Evolutionary conservation across 805 yeast genomes (phyloP).

Genomic region (Wickerhamomyces queroliae): DNA sequence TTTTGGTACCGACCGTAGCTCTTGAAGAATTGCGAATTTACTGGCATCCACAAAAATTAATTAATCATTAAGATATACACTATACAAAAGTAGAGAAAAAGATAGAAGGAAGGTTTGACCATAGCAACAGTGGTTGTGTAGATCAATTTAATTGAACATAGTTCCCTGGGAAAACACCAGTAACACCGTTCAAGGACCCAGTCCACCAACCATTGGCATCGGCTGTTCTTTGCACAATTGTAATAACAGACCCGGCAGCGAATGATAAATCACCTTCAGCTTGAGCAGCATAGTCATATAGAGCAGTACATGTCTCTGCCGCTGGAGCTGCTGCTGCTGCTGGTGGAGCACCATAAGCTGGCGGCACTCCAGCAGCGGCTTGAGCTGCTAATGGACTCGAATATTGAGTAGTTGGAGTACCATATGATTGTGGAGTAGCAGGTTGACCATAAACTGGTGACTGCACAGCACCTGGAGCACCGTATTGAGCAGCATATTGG

Average conservation of each 20-base stretch:
- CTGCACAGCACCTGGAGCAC: slow-evolving; percentile 21
- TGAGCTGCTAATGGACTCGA: background rate
- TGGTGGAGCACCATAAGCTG: slow-evolving; percentile 27
- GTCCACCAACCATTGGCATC: slow-evolving; percentile 99
- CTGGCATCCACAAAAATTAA: no score
- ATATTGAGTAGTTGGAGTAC: slow-evolving; percentile 13
- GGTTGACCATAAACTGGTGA: slow-evolving; percentile 21
- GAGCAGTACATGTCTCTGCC: slow-evolving; percentile 72
- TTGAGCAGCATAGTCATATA: slow-evolving; percentile 89
- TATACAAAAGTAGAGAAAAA: no score
- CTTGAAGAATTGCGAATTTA: no score
- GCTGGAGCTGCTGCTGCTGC: slow-evolving; percentile 27
- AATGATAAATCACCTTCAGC: slow-evolving; percentile 88
- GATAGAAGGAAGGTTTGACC: no score
- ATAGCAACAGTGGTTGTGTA: background rate
- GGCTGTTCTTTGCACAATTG: slow-evolving; percentile 72
- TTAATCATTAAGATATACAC: no score
- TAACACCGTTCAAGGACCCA: slow-evolving; percentile 74
- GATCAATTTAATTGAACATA: slow-evolving; percentile 68
- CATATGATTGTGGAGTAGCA: slow-evolving; percentile 21
- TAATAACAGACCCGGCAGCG: slow-evolving; percentile 82
- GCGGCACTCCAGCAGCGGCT: slow-evolving; percentile 17
- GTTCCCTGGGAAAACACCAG: slow-evolving; percentile 95
- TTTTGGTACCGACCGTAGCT: no score
- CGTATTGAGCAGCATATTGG: slow-evolving; percentile 21